Conservation (phyloP, 768 basidiomycete genomes). For the Russula abietina region DNA sequence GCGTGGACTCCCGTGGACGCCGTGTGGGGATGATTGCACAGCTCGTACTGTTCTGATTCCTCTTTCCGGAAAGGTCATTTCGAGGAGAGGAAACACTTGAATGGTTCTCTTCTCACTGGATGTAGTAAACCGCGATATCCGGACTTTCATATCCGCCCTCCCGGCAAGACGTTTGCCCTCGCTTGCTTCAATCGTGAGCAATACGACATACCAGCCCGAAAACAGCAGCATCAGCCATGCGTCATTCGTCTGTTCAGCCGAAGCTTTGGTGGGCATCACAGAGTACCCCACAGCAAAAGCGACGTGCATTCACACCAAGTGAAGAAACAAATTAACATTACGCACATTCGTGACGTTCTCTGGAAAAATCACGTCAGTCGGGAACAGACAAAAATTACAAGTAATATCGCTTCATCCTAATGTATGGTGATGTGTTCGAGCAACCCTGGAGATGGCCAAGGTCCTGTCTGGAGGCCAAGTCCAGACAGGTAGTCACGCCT, state of each 20-base stretch:
- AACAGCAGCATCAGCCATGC: not conserved
- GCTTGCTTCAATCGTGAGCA: not conserved
- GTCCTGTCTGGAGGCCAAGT: not conserved
- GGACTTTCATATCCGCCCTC: constrained; percentile 3
- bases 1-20: not conserved
- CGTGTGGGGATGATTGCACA: not conserved
- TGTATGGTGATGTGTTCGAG: not conserved
- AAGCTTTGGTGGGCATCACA: not conserved
- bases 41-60: not conserved
- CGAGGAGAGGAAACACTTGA: not conserved
- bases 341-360: not conserved
- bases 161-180: not conserved
- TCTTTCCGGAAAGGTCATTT: not conserved
- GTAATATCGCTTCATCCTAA: not conserved
- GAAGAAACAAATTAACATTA: not conserved
- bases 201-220: not conserved
- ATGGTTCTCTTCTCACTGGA: not conserved
- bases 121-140: not conserved
- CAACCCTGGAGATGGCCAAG: not conserved
- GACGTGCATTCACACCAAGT: not conserved
- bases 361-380: not conserved
- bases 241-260: not conserved
- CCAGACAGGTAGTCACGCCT: not conserved
- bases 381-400: not conserved
- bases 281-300: not conserved